Base-by-base conservation (phyloP, 331 rosid genomes). In the Dryas integrifolia region DNA sequence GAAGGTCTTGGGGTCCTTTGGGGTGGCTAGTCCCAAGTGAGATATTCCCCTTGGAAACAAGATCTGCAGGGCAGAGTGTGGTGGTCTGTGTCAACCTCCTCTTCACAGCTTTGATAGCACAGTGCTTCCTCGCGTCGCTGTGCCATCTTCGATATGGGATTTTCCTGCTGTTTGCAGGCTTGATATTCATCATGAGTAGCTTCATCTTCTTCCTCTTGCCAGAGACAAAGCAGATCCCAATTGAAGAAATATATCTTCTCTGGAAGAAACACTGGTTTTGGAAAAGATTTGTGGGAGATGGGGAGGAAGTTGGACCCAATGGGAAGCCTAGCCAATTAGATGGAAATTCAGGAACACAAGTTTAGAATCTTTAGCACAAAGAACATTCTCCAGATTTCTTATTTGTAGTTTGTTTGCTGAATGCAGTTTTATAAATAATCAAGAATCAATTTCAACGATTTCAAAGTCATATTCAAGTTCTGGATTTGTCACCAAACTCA, bases 21-120 rank as follows among this genome's bases (percentile, higher is more conserved):
- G 98, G 93, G 15, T 95, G 99, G 99, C 78, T 95, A 67, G 99
- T 95, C 72, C 96, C 99, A 0, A 92, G 97, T 77, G 99, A 95
- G 86, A 77, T 95, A 5, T 95, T 95, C 61, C 97, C 99, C n/a
- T 73, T 95, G 73, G 99, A 95, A 84, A 88, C 89, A 43, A 88
- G 99, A 76, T 89, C 99, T 5, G 86, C 97, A 4, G 99, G 97
- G 15, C 99, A 90, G 80, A 95, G 99, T 76, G 67, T 92, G 26
- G 99, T 95, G 77, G 91, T 95, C 45, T 88, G 98, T 71, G 98
- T 95, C 71, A 92, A 95, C 86, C 90, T 95, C 83, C 77, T 88
- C 76, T 90, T 92, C 85, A 95, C 97, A 0, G 98, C 99, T 0
- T 75, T 95, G 69, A 91, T 95, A 69, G 99, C 99, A 1, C 99